A percentile compares a stretch with the other conserved stretches of the same genome.
phyloP scores from a whole-genome alignment of 805 yeast species.

The Suhomyces emberorum region DNA sequence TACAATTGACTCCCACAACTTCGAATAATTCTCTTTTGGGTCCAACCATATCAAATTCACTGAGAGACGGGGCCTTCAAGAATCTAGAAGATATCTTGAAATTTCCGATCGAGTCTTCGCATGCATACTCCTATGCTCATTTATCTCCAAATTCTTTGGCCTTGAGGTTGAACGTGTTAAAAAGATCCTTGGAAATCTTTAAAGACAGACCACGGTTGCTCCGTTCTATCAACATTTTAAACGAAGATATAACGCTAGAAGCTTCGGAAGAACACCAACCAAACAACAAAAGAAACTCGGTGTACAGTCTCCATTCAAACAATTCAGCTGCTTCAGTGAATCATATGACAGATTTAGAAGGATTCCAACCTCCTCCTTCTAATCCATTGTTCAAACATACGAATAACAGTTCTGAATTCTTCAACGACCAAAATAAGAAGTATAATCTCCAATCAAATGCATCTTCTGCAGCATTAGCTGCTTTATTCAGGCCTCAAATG shows the following conservation, averaged over 20 bases:
- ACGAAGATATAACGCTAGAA: constrained; percentile 5
- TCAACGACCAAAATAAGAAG: constrained; percentile 10
- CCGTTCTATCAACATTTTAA: constrained; percentile 16
- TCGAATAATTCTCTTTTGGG: constrained; percentile 7
- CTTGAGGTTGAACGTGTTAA: constrained; percentile 67
- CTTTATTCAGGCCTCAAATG: constrained; percentile 39
- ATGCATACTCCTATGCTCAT: constrained; percentile 81
- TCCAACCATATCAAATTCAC: constrained; percentile 3
- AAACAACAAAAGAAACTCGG: constrained; percentile 1
- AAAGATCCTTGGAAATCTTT: constrained; percentile 71
- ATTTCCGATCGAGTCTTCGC: constrained; percentile 77
- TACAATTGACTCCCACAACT: constrained; percentile 1
- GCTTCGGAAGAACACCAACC: background rate
- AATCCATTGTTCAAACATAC: constrained; percentile 10
- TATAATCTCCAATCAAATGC: constrained; percentile 35
- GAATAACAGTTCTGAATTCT: constrained; percentile 17
- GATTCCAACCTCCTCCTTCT: constrained; percentile 7
- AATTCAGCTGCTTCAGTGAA: constrained; percentile 5
- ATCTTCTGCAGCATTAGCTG: constrained; percentile 47
- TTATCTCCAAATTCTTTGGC: constrained; percentile 79
- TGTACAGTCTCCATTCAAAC: constrained; percentile 11
- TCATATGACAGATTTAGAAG: background rate
- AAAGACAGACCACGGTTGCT: constrained; percentile 57
- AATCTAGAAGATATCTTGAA: constrained; percentile 43
- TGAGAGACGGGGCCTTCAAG: constrained; percentile 8